Conservation (phyloP, 805 yeast genomes). For the Nakazawaea wyomingensis region DNA sequence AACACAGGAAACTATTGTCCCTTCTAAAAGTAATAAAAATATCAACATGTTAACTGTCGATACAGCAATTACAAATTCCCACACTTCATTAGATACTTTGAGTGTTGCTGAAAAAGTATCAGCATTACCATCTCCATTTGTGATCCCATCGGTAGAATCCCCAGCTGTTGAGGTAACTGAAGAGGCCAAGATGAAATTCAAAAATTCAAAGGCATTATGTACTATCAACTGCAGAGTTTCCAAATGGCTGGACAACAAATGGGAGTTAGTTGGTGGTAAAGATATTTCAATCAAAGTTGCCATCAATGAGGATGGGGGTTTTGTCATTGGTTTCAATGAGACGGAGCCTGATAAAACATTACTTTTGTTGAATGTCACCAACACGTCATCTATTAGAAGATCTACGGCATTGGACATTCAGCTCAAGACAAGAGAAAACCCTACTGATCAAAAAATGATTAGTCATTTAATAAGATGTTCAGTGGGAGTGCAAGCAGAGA, state of each 20-base stretch:
- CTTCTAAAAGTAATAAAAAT: slow-evolving; percentile 7
- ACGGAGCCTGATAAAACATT: slow-evolving; percentile 8
- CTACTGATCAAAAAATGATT: slow-evolving; percentile 6
- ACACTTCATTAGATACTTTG: no score
- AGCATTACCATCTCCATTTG: slow-evolving; percentile 13
- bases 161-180: slow-evolving; percentile 6
- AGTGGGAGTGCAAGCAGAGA: slow-evolving; percentile 10
- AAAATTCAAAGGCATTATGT: slow-evolving; percentile 11
- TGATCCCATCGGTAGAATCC: slow-evolving; percentile 4
- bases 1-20: slow-evolving; percentile 5
- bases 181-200: slow-evolving; percentile 1
- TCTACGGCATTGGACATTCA: slow-evolving; percentile 20
- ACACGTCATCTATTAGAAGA: slow-evolving; percentile 16
- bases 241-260: slow-evolving; percentile 21
- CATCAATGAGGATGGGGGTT: slow-evolving; percentile 7
- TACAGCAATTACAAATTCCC: slow-evolving; percentile 1
- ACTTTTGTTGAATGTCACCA: slow-evolving; percentile 16
- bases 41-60: slow-evolving; percentile 10
- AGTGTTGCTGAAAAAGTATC: slow-evolving; percentile 2
- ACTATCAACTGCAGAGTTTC: slow-evolving; percentile 21
- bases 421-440: slow-evolving; percentile 9
- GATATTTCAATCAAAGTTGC: slow-evolving; percentile 5
- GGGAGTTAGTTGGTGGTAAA: slow-evolving; percentile 21
- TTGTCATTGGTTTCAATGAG: slow-evolving; percentile 6
- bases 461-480: slow-evolving; percentile 10